Percentiles rank a stretch among this genome's conserved stretches.
Evolutionary conservation across 805 yeast genomes (phyloP).

Genomic region (Torulaspora microellipsoides): DNA sequence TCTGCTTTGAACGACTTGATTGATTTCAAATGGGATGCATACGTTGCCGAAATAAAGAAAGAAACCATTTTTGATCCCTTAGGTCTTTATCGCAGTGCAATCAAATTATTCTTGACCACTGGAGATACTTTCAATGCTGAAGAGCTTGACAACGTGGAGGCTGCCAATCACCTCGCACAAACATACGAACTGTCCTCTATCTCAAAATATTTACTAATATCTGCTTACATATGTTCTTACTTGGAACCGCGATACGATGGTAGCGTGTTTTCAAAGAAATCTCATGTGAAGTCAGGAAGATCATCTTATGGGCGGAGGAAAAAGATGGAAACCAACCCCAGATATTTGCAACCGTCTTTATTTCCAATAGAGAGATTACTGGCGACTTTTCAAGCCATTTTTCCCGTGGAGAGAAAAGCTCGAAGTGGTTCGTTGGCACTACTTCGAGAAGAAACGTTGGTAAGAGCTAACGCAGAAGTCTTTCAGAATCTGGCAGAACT

Average conservation of each 20-base stretch:
- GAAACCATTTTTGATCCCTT: conserved; percentile 24
- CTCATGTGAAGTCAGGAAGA: conserved; percentile 43
- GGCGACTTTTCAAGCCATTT: conserved; percentile 74
- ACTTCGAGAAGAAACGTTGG: conserved; percentile 18
- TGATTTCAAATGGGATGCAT: conserved; percentile 31
- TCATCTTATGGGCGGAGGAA: conserved; percentile 40
- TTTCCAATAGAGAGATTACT: conserved; percentile 75
- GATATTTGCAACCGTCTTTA: conserved; percentile 63
- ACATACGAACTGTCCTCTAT: conserved; percentile 50
- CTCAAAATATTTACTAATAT: conserved; percentile 68
- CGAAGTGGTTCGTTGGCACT: conserved; percentile 21
- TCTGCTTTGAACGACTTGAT: conserved; percentile 27
- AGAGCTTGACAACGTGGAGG: conserved; percentile 8
- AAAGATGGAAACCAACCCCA: conserved; percentile 49
- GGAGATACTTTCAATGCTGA: conserved; percentile 31
- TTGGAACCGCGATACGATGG: conserved; percentile 66
- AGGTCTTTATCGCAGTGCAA: conserved; percentile 31
- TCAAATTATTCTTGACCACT: conserved; percentile 30
- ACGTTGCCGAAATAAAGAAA: conserved; percentile 16
- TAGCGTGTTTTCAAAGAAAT: conserved; percentile 56
- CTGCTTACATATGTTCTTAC: conserved; percentile 80
- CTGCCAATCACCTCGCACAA: conserved; percentile 9
- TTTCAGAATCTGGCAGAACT: conserved; percentile 57
- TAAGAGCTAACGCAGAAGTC: conserved; percentile 45
- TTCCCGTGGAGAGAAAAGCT: conserved; percentile 37